Conservation (phyloP, 805 yeast species). For the Candida silvatica region DNA sequence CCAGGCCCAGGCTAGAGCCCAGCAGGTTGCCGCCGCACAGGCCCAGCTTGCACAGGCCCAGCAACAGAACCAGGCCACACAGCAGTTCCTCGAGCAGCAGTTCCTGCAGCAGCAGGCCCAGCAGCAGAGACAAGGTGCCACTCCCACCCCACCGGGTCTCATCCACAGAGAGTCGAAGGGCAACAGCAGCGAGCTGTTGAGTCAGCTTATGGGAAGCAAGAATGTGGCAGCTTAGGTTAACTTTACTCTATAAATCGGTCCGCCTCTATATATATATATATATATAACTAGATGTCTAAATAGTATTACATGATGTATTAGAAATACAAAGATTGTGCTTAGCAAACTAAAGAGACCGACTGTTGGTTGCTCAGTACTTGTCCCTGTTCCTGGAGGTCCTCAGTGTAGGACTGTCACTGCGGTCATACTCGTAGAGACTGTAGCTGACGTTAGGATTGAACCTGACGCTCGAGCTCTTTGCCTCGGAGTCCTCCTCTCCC, state of each 20-base stretch:
- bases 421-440: slow-evolving; percentile 11
- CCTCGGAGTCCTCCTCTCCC: not conserved
- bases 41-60: not conserved
- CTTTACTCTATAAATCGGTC: not conserved
- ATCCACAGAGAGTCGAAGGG: slow-evolving; percentile 20
- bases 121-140: slow-evolving; percentile 31
- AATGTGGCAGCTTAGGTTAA: slow-evolving; percentile 14
- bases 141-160: slow-evolving; percentile 74
- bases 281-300: too few species aligned
- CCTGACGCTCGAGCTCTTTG: slow-evolving; percentile 16
- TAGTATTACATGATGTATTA: too few species aligned
- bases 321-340: too few species aligned
- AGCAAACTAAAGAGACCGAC: too few species aligned
- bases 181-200: slow-evolving; percentile 59
- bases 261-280: too few species aligned
- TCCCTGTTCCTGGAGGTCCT: slow-evolving; percentile 8
- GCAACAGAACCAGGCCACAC: slow-evolving; percentile 13
- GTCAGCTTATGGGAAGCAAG: slow-evolving; percentile 79
- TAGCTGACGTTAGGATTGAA: slow-evolving; percentile 24
- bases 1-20: slow-evolving; percentile 4
- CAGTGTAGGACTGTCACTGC: slow-evolving; percentile 1
- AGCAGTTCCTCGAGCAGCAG: slow-evolving; percentile 16
- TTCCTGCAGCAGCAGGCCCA: slow-evolving; percentile 22
- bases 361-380: slow-evolving; percentile 10
- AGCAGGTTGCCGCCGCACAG: slow-evolving; percentile 1